A percentile compares a stretch with the other conserved stretches of the same genome.
Evolutionary conservation across 1,139 yeast species (phyloP).

Genomic region (Suhomyces bokatorum): DNA sequence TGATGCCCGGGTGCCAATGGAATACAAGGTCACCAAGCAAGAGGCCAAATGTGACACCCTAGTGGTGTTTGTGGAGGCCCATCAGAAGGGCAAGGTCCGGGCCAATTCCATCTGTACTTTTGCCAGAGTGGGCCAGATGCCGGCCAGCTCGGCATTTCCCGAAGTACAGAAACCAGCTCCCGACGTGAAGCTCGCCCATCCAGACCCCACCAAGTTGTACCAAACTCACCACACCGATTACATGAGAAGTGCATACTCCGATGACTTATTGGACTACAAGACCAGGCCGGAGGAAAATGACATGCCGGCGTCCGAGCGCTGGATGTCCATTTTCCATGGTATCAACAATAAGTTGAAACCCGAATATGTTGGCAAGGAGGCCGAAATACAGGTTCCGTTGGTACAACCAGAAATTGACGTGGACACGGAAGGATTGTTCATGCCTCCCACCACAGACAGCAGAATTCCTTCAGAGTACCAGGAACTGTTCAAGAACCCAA

Average conservation of each 20-base stretch:
- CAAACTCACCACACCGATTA: conserved; percentile 41
- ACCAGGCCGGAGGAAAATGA: conserved; percentile 38
- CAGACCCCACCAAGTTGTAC: conserved; percentile 31
- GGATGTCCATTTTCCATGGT: conserved; percentile 46
- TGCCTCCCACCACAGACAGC: neutral
- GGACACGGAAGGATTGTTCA: neutral
- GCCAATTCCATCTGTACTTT: conserved; percentile 31
- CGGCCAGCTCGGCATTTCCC: conserved; percentile 2
- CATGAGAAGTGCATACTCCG: conserved; percentile 41
- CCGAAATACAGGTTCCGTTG: neutral
- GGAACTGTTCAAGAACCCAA: conserved; percentile 31
- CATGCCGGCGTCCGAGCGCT: conserved; percentile 36
- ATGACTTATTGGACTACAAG: conserved; percentile 36
- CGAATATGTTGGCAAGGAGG: conserved; percentile 11
- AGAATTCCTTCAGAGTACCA: conserved; percentile 14
- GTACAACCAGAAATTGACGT: neutral
- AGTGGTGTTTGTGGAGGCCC: conserved; percentile 29
- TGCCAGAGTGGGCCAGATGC: conserved; percentile 10
- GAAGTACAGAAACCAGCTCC: conserved; percentile 19
- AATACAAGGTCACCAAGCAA: conserved; percentile 57
- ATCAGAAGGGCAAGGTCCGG: conserved; percentile 31
- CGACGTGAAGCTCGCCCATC: conserved; percentile 25
- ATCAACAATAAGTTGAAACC: conserved; percentile 22
- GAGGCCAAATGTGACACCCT: conserved; percentile 28
- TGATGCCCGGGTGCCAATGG: conserved; percentile 46